Evolutionary conservation across 2,329 filamentous ascomycete genomes (phyloP), one percentile per base, ranked within the genome.

Genomic region (Nigrospora oryzae): DNA sequence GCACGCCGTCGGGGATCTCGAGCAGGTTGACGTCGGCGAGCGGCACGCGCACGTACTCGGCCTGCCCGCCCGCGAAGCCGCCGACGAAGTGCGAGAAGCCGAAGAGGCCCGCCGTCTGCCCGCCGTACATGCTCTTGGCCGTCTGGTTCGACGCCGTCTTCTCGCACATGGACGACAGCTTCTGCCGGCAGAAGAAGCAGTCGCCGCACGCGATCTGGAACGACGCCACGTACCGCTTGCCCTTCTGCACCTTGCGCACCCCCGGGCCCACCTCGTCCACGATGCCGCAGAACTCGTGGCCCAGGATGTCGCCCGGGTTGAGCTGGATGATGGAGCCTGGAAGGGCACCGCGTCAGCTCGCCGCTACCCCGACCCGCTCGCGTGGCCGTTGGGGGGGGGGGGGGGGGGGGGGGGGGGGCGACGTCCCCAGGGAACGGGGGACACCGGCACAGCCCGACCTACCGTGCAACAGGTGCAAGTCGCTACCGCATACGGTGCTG

Each of bases 51-150:
- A 90, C 83, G 56, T 89, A 95, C 65, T 95, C 89, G 4, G 88
- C 85, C 63, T 95, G 89, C 0, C 89, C 89, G 40, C 89, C 88
- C 1, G 88, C 87, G 58, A 91, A 95, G 0, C 89, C 89, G 7
- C 88, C 89, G 0, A 86, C 89, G 58, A 95, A 87, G 57, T 89
- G 83, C 3, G 79, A 81, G 57, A 86, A 86, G 2, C 83, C 83
- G 55, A 86, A 85, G 51, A 86, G 81, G 15, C 81, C 89, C 1
- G 86, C 75, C 4, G 87, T 90, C 42, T 81, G 74, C 2, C 81
- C 80, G 12, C 89, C 89, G 58, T 93, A 94, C 81, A 95, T 83
- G 43, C 75, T 79, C 52, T 85, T 83, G 51, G 77, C 75, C 38
- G 80, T 74, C 0, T 74, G 81, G 61, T 88, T 93, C 36, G 80